A percentile compares a stretch with the other conserved stretches of the same genome.
Evolutionary conservation across 164 flowering plant genomes (phyloP).

Genomic region (Stephania cephalantha): DNA sequence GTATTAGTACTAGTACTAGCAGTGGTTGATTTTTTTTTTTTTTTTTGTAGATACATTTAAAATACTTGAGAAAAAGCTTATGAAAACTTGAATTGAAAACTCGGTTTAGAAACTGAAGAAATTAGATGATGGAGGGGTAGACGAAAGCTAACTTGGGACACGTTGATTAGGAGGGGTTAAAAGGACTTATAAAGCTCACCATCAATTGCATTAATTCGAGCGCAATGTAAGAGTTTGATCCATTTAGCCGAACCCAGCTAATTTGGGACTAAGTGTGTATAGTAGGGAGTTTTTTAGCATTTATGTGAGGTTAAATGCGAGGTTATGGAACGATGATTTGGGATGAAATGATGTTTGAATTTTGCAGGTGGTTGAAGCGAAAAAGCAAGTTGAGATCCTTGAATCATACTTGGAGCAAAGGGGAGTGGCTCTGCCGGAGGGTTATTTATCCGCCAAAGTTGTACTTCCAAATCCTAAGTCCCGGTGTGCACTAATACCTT

Average conservation of each 20-base stretch:
- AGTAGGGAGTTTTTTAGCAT: background rate
- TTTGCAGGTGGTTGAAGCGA: conserved; percentile 58
- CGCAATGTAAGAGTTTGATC: background rate
- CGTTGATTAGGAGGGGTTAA: too few relatives aligned
- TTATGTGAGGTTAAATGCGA: background rate
- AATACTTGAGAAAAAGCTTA: background rate
- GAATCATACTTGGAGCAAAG: conserved; percentile 91
- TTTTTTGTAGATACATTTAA: background rate
- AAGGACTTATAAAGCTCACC: too few relatives aligned
- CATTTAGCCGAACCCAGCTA: too few relatives aligned
- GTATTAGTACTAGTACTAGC: too few relatives aligned
- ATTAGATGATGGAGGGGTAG: too few relatives aligned
- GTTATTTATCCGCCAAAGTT: conserved; percentile 67
- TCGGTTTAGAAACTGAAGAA: too few relatives aligned
- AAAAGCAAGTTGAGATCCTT: conserved; percentile 54
- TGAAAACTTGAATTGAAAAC: background rate
- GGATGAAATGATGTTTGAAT: background rate
- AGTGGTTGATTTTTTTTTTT: too few relatives aligned
- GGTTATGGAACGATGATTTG: background rate
- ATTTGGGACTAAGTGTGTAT: background rate
- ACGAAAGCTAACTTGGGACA: too few relatives aligned
- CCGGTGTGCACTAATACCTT: conserved; percentile 31
- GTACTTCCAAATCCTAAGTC: conserved; percentile 72
- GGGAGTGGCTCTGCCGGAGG: conserved; percentile 65
- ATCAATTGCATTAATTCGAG: too few relatives aligned